Conservation (phyloP, 495 filamentous ascomycete genomes). For the Annulohypoxylon maeteangense region DNA sequence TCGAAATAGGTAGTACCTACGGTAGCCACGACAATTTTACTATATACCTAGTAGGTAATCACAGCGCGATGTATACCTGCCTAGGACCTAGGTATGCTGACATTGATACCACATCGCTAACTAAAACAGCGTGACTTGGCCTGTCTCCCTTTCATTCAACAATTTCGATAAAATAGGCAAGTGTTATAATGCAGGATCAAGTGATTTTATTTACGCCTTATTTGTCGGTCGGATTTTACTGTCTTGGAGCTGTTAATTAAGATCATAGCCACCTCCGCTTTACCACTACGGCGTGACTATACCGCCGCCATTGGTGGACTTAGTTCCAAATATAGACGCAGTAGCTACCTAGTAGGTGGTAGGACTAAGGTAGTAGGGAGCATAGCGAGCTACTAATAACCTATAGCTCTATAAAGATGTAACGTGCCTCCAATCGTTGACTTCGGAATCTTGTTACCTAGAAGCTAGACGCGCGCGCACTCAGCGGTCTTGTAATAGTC, state of each 20-base stretch:
- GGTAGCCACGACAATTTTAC: conserved; percentile 3
- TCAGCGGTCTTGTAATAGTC: not conserved
- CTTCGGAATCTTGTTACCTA: not conserved
- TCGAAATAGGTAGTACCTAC: not conserved
- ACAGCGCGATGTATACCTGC: not conserved
- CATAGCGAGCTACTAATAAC: not conserved
- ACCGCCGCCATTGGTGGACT: conserved; percentile 5
- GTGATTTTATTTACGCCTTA: conserved; percentile 12
- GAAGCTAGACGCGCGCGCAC: not conserved
- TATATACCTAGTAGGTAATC: conserved; percentile 15
- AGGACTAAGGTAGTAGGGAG: not conserved
- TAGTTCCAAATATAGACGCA: conserved; percentile 1
- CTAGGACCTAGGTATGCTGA: not conserved
- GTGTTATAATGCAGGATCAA: conserved; percentile 28
- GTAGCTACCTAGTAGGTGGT: not conserved
- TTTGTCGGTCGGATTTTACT: conserved; percentile 14
- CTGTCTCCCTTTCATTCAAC: conserved; percentile 6
- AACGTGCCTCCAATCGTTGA: conserved; percentile 4
- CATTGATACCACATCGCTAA: conserved; percentile 16
- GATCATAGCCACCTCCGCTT: conserved; percentile 9
- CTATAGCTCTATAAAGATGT: not conserved
- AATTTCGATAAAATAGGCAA: conserved; percentile 23
- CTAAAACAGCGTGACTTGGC: conserved; percentile 20
- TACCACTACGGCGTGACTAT: not conserved
- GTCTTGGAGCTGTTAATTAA: not conserved